phyloP scores from a whole-genome alignment of 768 basidiomycete species.

The Boletus rubescentipes region DNA sequence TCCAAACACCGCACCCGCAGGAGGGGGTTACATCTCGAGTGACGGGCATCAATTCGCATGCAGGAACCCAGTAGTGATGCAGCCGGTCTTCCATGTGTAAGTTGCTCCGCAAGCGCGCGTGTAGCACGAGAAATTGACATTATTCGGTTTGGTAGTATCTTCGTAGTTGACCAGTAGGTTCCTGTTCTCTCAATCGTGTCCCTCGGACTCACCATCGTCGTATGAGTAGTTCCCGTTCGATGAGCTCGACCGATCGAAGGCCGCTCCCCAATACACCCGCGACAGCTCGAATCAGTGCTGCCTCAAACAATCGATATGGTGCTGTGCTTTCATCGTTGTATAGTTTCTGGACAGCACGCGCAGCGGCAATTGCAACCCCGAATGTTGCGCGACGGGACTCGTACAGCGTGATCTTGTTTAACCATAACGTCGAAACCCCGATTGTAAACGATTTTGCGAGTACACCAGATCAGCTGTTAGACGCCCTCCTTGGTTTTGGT shows the following conservation, averaged over 20 bases:
- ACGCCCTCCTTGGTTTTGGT: conserved; percentile 33
- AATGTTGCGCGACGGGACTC: conserved; percentile 45
- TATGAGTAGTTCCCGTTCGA: conserved; percentile 48
- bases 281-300: no score
- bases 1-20: conserved; percentile 26
- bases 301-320: conserved; percentile 50
- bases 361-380: conserved; percentile 32
- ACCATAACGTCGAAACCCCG: conserved; percentile 18
- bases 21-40: conserved; percentile 49
- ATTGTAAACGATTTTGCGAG: conserved; percentile 48
- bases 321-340: conserved; percentile 57
- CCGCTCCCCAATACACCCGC: conserved; percentile 47
- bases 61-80: conserved; percentile 50
- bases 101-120: conserved; percentile 15
- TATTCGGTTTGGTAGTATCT: conserved; percentile 38
- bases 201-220: background rate
- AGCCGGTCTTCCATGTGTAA: conserved; percentile 61
- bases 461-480: conserved; percentile 45
- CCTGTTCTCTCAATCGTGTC: no score
- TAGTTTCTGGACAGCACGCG: no score
- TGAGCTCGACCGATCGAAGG: conserved; percentile 39
- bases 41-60: conserved; percentile 59
- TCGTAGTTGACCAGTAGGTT: conserved; percentile 50
- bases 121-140: background rate
- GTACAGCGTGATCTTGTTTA: conserved; percentile 57